Percentiles rank a stretch among this genome's conserved stretches.
phyloP scores from a whole-genome alignment of 2,329 filamentous ascomycete species.

The Monosporascus sp. region DNA sequence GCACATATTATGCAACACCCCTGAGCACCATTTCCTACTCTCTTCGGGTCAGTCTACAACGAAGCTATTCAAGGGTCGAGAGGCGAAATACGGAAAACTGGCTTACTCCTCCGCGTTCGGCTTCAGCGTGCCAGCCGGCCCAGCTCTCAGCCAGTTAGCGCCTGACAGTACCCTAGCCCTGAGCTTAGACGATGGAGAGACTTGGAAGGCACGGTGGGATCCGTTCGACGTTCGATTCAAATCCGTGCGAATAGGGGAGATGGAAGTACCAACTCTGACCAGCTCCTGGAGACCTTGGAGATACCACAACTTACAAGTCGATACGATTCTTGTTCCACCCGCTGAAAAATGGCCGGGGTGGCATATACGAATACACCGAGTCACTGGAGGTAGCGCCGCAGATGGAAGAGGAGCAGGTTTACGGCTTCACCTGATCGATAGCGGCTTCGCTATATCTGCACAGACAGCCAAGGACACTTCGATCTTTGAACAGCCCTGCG shows the following conservation, averaged over 20 bases:
- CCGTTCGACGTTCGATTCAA: not conserved
- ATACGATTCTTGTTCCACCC: conserved; percentile 1
- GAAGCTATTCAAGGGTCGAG: conserved; percentile 32
- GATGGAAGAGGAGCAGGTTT: not conserved
- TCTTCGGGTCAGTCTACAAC: conserved; percentile 33
- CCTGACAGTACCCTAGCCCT: conserved; percentile 26
- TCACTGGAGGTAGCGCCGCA: not conserved
- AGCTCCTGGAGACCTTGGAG: conserved; percentile 3
- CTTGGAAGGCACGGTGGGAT: conserved; percentile 15
- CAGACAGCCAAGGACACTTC: not conserved
- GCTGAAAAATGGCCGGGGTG: conserved; percentile 1
- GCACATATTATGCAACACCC: conserved; percentile 39
- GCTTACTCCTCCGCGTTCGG: conserved; percentile 43
- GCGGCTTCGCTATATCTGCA: conserved; percentile 2
- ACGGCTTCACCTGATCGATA: not conserved
- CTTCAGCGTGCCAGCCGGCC: conserved; percentile 37
- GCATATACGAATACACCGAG: not conserved
- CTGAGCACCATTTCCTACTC: conserved; percentile 36
- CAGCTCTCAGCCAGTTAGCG: conserved; percentile 27
- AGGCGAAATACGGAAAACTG: conserved; percentile 43
- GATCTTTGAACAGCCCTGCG: not conserved
- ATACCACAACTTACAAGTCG: not conserved
- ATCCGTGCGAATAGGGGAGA: not conserved
- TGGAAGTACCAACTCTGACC: not conserved
- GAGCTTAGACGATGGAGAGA: conserved; percentile 26